A percentile compares a stretch with the other conserved stretches of the same genome.
phyloP scores from a whole-genome alignment of 495 filamentous ascomycete species.

The Trichoderma reesei region DNA sequence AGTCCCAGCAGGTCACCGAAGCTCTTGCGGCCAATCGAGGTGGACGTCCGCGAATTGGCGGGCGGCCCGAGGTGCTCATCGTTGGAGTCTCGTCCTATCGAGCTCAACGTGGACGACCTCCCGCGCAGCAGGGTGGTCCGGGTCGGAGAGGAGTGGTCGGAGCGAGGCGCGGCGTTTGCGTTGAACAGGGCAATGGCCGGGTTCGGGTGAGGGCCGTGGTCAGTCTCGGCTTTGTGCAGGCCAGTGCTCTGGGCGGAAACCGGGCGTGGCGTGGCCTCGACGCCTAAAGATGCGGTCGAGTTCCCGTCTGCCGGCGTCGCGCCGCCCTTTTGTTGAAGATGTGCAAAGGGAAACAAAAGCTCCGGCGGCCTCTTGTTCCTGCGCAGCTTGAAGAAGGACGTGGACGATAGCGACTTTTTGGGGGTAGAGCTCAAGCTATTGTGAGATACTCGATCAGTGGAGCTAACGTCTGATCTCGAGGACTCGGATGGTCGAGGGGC shows the following conservation, averaged over 20 bases:
- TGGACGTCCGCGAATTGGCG: constrained; percentile 58
- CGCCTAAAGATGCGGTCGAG: constrained; percentile 23
- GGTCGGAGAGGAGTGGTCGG: constrained; percentile 62
- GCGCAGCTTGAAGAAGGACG: constrained; percentile 72
- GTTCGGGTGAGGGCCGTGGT: constrained; percentile 20
- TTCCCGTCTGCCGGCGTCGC: constrained; percentile 21
- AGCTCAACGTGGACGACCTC: constrained; percentile 86
- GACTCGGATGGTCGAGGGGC: constrained; percentile 72
- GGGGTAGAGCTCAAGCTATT: constrained; percentile 49
- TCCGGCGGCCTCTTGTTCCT: constrained; percentile 66
- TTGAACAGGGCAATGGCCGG: constrained; percentile 50
- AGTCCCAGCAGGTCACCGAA: constrained; percentile 80
- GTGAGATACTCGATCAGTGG: constrained; percentile 59
- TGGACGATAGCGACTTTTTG: constrained; percentile 52
- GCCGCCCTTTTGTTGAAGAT: constrained; percentile 59
- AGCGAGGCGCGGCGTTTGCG: constrained; percentile 51
- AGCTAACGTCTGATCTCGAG: constrained; percentile 80
- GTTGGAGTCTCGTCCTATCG: constrained; percentile 51
- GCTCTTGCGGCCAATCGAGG: constrained; percentile 79
- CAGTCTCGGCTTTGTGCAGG: constrained; percentile 37
- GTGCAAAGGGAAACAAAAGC: constrained; percentile 62
- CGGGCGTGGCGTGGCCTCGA: constrained; percentile 19
- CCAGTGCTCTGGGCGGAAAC: constrained; percentile 21
- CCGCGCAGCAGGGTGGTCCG: constrained; percentile 49
- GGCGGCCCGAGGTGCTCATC: constrained; percentile 48